These are phyloP conservation scores for Colletotrichum gigasporum DNA, from an alignment of 2,329 filamentous ascomycete species.

Conservation along the genomic window DNA sequence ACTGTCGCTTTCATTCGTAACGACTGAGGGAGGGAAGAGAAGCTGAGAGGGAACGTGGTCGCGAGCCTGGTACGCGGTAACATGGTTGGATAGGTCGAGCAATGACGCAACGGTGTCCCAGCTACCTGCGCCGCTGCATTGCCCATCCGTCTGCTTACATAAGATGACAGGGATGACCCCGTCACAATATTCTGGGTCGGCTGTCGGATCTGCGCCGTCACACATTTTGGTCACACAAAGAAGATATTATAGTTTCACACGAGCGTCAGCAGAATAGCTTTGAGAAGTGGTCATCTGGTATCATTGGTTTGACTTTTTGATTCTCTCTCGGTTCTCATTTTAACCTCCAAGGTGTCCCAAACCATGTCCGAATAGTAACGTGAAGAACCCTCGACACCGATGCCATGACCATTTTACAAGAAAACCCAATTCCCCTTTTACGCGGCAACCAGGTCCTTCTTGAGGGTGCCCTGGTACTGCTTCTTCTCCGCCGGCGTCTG, in stretches of 20 bases:
- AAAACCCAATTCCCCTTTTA: conserved; percentile 50
- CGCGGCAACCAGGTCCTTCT: conserved; percentile 83
- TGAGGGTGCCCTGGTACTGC: conserved; percentile 97
- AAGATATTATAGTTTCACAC: not conserved
- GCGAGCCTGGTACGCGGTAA: conserved; percentile 3
- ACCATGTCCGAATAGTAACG: conserved; percentile 33
- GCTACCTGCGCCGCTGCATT: conserved; percentile 19
- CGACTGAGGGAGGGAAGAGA: not conserved
- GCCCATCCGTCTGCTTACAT: no score
- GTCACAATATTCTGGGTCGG: no score
- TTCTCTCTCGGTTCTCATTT: conserved; percentile 34
- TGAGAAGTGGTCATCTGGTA: conserved; percentile 25
- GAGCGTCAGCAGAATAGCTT: not conserved
- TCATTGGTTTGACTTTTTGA: conserved; percentile 35
- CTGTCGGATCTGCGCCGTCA: no score
- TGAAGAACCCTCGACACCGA: conserved; percentile 63
- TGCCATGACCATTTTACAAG: conserved; percentile 59
- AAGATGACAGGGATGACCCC: no score
- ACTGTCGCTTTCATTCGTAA: conserved; percentile 1
- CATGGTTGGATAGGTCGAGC: conserved; percentile 8
- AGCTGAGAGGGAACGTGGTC: not conserved
- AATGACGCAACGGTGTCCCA: conserved; percentile 28
- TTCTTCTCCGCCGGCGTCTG: conserved; percentile 99
- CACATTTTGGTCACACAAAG: no score
- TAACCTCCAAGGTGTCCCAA: conserved; percentile 33